Evolutionary conservation across 1,139 yeast species (phyloP), one percentile per base, ranked within the genome.

Genomic region (Lizanozyma gosingica): DNA sequence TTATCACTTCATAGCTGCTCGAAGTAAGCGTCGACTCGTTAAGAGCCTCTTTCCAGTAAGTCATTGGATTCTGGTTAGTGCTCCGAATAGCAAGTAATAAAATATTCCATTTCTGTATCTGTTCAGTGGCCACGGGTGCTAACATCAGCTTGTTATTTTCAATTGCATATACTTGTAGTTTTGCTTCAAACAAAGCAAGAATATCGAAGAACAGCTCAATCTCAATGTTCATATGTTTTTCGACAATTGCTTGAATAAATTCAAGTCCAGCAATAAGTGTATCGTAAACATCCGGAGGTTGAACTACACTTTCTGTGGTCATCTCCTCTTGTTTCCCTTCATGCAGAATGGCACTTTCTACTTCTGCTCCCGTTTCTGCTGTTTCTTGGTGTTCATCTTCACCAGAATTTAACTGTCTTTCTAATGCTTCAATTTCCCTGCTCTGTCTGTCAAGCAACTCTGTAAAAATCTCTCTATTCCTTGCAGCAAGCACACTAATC

Each of bases 201-300:
- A 6, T 6, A 11, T 22, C 29, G 11, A 6, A 22, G 9, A 22
- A 6, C 29, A 22, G 29, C 11, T 22, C 29, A 22, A 22, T 11
- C 9, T 22, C 29, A 22, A 22, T 22, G 11, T 22, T 11, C 6
- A 22, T 22, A 6, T 22, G 6, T 11, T 50, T 55, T 39, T 65
- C 73, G 15, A 63, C 47, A 3, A 64, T 39, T 0, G 70, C 59
- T 39, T 59, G 66, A 1, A 54, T 47, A 33, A 67, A 48, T 40
- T 56, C 61, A 45, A 59, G 64, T 1, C 59, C 51, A 1, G 67
- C 53, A 4, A 63, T 37, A 0, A 65, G 51, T 1, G 72, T 62
- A 29, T 69, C 75, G 40, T 60, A 57, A 4, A 67, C 51, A 43
- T 68, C 74, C 4, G 57, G 43, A 0, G 73, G 72, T 44, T 67